Evolutionary conservation across 768 basidiomycete species (phyloP).

Genomic region (Collybia nuda): DNA sequence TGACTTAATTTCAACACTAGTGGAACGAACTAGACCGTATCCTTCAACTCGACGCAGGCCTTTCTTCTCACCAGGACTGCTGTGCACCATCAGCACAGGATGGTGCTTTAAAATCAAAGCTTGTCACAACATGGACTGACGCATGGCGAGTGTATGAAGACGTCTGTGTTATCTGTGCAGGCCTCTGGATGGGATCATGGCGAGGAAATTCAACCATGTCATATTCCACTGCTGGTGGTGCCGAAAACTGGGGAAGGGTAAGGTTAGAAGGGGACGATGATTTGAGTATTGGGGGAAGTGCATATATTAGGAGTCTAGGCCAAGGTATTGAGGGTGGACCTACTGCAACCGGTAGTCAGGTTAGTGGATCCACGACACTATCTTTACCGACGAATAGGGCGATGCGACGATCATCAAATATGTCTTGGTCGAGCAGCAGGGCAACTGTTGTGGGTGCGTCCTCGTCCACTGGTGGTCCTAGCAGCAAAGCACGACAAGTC

Average conservation of each 20-base stretch:
- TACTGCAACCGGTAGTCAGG: slow-evolving; percentile 12
- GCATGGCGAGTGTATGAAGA: slow-evolving; percentile 85
- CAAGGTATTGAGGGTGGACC: slow-evolving; percentile 73
- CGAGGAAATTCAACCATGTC: slow-evolving; percentile 46
- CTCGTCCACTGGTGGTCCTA: slow-evolving; percentile 2
- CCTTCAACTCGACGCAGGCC: slow-evolving; percentile 50
- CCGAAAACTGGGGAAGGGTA: slow-evolving; percentile 56
- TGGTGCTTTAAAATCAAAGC: slow-evolving; percentile 31
- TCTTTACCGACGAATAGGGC: slow-evolving; percentile 19
- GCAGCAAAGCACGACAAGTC: slow-evolving; percentile 26
- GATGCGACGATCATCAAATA: slow-evolving; percentile 44
- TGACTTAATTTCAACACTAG: slow-evolving; percentile 28
- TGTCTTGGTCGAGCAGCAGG: slow-evolving; percentile 49
- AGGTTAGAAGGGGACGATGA: slow-evolving; percentile 70
- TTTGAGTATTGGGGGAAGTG: slow-evolving; percentile 32
- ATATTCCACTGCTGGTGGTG: slow-evolving; percentile 47
- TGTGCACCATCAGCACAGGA: slow-evolving; percentile 34
- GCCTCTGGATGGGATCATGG: slow-evolving; percentile 78
- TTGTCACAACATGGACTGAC: slow-evolving; percentile 62
- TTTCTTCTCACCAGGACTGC: slow-evolving; percentile 25
- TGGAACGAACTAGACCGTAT: slow-evolving; percentile 81
- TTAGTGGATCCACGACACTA: slow-evolving; percentile 8
- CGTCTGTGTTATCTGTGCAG: slow-evolving; percentile 78
- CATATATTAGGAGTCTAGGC: slow-evolving; percentile 56
- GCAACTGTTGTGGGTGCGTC: slow-evolving; percentile 26